These are phyloP conservation scores for Parasarocladium wereldwijsianum DNA, from an alignment of 2,329 filamentous ascomycete species.

Conservation along the genomic window DNA sequence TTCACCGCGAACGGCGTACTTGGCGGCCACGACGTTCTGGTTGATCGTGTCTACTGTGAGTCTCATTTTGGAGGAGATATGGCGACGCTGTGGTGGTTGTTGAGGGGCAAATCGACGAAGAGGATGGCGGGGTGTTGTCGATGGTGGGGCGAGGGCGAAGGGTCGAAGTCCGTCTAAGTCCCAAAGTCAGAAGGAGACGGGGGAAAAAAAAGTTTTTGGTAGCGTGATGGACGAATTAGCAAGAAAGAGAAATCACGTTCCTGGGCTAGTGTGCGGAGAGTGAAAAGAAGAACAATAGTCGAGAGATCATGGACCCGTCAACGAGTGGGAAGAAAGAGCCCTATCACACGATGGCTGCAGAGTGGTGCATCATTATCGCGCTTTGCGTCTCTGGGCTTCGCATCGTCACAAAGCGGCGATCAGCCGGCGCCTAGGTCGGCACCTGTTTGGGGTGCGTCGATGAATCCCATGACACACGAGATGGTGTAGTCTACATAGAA, in stretches of 20 bases:
- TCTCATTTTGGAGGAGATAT: conserved; percentile 22
- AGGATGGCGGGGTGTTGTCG: neutral
- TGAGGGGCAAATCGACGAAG: conserved; percentile 5
- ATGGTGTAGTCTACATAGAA: too few species aligned
- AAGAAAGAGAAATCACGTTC: neutral
- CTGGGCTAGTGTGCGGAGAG: conserved; percentile 1
- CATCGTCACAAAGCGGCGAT: too few species aligned
- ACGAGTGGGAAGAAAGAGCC: too few species aligned
- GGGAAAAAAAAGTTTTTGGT: conserved; percentile 2
- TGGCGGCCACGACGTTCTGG: conserved; percentile 67
- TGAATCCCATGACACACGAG: too few species aligned
- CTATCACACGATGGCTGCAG: too few species aligned
- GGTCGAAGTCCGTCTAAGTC: conserved; percentile 1
- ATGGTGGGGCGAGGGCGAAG: conserved; percentile 3
- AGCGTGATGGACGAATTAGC: too few species aligned
- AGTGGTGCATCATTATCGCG: too few species aligned
- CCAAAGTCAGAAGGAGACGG: conserved; percentile 3
- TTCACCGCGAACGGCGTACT: conserved; percentile 95
- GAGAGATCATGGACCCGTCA: too few species aligned
- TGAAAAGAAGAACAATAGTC: neutral
- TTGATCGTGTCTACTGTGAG: conserved; percentile 85
- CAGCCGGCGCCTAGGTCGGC: too few species aligned
- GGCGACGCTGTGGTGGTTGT: conserved; percentile 14
- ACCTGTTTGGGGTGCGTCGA: too few species aligned
- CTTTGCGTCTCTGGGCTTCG: too few species aligned